Percentiles rank a stretch among this genome's conserved stretches.
phyloP scores from a whole-genome alignment of 2,329 filamentous ascomycete genomes.

The Didymella pomorum region DNA sequence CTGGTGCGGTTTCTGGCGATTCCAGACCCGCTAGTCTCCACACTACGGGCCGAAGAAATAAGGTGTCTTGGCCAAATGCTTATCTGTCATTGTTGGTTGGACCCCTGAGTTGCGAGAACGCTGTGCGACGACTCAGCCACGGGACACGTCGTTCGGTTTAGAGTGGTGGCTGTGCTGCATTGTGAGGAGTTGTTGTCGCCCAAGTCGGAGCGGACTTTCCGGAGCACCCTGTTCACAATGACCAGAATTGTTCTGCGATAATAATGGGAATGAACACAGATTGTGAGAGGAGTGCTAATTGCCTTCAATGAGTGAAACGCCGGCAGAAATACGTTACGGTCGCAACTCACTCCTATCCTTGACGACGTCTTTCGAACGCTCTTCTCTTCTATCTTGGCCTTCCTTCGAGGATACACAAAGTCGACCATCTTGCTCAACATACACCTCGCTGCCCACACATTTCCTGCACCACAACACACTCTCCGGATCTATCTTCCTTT shows the following conservation, averaged over 20 bases:
- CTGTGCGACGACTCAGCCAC: slow-evolving; percentile 15
- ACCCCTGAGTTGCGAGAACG: slow-evolving; percentile 5
- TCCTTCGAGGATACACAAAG: slow-evolving; percentile 25
- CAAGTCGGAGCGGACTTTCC: background rate
- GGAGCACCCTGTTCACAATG: background rate
- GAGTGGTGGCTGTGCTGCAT: slow-evolving; percentile 7
- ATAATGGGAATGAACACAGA: background rate
- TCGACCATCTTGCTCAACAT: slow-evolving; percentile 27
- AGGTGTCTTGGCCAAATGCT: slow-evolving; percentile 18
- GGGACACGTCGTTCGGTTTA: background rate
- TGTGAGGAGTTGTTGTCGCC: background rate
- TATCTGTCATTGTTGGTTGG: slow-evolving; percentile 1
- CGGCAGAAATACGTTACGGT: background rate
- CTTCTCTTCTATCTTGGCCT: background rate
- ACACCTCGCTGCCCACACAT: slow-evolving; percentile 42
- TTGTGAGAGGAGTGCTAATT: background rate
- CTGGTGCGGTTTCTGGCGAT: slow-evolving; percentile 3
- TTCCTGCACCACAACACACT: slow-evolving; percentile 34
- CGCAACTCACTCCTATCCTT: background rate
- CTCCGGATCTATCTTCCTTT: slow-evolving; percentile 33
- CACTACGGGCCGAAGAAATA: slow-evolving; percentile 16
- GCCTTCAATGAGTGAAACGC: background rate
- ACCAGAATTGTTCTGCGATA: background rate
- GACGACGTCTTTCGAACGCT: too few species aligned
- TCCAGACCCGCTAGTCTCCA: slow-evolving; percentile 14